Evolutionary conservation across 805 yeast genomes (phyloP).

Genomic region (Tetrapisispora fleetii): DNA sequence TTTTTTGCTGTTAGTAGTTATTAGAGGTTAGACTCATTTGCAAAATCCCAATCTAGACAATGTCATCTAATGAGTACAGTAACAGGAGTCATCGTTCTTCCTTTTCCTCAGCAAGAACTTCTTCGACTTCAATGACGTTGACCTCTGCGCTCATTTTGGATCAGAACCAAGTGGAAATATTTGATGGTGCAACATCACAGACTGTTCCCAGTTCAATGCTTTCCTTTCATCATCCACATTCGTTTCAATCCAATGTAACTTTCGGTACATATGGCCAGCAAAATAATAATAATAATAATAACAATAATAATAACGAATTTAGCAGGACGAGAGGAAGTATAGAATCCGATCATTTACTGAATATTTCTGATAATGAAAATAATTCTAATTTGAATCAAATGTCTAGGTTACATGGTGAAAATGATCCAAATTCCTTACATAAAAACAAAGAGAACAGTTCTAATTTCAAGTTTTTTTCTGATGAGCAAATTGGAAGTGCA

Average conservation of each 20-base stretch:
- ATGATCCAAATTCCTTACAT: constrained; percentile 27
- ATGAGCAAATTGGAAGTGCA: constrained; percentile 75
- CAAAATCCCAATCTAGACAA: background rate
- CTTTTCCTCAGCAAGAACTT: constrained; percentile 27
- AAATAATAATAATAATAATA: background rate
- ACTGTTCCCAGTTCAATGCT: constrained; percentile 70
- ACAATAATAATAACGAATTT: background rate
- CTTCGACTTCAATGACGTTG: constrained; percentile 25
- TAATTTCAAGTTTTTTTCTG: constrained; percentile 71
- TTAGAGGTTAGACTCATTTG: background rate
- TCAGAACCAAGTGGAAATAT: constrained; percentile 61
- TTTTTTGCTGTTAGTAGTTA: background rate
- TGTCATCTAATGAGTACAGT: background rate
- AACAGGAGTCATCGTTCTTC: constrained; percentile 14
- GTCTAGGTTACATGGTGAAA: background rate
- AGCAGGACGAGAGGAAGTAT: constrained; percentile 24
- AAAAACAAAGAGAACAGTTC: constrained; percentile 30
- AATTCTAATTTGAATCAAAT: background rate
- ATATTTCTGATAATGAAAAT: constrained; percentile 18
- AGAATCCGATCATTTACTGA: constrained; percentile 23
- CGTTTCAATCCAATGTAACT: constrained; percentile 29
- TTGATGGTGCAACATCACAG: constrained; percentile 69
- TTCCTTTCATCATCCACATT: constrained; percentile 64
- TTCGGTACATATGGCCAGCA: background rate
- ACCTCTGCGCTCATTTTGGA: constrained; percentile 31